Evolutionary conservation across 2,329 filamentous ascomycete species (phyloP).

Genomic region (Thielaviopsis punctulata): DNA sequence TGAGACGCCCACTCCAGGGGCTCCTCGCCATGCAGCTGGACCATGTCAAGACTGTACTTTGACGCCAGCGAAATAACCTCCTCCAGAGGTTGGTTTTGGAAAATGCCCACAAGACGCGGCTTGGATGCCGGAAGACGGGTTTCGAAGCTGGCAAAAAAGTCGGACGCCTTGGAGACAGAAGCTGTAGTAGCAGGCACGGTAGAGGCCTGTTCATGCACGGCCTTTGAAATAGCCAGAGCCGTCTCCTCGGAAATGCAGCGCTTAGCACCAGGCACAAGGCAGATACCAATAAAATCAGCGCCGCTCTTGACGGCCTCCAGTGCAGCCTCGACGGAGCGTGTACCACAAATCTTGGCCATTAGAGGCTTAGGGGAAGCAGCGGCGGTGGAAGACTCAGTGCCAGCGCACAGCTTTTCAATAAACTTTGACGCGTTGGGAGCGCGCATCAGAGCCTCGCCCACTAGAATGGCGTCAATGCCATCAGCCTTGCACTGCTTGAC

Average conservation of each 20-base stretch:
- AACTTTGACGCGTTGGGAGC: slow-evolving; percentile 68
- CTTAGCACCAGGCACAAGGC: slow-evolving; percentile 65
- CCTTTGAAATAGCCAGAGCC: slow-evolving; percentile 63
- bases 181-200: slow-evolving; percentile 15
- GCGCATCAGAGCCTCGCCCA: slow-evolving; percentile 91
- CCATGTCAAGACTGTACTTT: slow-evolving; percentile 62
- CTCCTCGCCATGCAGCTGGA: slow-evolving; percentile 85
- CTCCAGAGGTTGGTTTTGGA: slow-evolving; percentile 73
- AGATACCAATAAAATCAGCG: slow-evolving; percentile 86
- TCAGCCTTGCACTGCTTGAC: slow-evolving; percentile 76
- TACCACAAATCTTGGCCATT: slow-evolving; percentile 91
- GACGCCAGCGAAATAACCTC: slow-evolving; percentile 68
- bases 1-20: slow-evolving; percentile 77
- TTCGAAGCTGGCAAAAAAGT: slow-evolving; percentile 52
- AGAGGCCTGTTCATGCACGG: slow-evolving; percentile 37
- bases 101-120: slow-evolving; percentile 79
- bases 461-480: slow-evolving; percentile 80
- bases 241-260: slow-evolving; percentile 65
- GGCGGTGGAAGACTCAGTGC: slow-evolving; percentile 21
- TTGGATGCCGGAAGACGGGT: slow-evolving; percentile 34
- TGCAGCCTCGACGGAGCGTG: slow-evolving; percentile 65
- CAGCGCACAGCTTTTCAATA: slow-evolving; percentile 66
- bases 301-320: slow-evolving; percentile 66
- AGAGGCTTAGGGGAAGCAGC: slow-evolving; percentile 28
- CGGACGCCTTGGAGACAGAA: slow-evolving; percentile 27